Base-by-base conservation (phyloP, 202 grass and related monocot genomes). In the Saccharum hybrid region DNA sequence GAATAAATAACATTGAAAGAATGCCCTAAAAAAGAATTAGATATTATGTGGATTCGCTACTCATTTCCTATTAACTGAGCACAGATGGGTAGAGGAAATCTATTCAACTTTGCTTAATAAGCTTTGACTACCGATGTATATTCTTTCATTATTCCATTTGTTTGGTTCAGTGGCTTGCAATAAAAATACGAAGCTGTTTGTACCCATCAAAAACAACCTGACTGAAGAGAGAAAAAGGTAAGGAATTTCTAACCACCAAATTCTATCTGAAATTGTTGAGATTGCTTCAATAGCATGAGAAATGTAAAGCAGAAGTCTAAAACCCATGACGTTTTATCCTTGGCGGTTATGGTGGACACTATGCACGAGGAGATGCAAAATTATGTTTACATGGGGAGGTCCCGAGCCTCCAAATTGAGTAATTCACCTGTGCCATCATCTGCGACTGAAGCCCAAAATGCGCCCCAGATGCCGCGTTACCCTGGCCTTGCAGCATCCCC, bases 371-470 rank as follows among this genome's bases (percentile, higher is more conserved):
- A 59, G 13, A 26, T 54, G 61, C 2, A 10, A 18, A 78, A 81
- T 63, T 71, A 18, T 26, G 65, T 57, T 80, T 7, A 86, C 18
- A 43, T 62, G 46, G 14, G 4, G 30, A n/a, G 26, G 19, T 68
- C 18, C 36, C 1, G 0, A 77, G 66, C 21, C 40, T 56, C 39
- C 8, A 42, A 68, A 66, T 83, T 85, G 22, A 94, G 91, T 79
- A 72, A 67, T 81, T 87, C 63, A 98, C 96, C 93, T 99, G 93
- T 45, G 51, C 45, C 46, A 99, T 90, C 87, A 99, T 94, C 81
- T 94, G 96, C 61, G 91, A 84, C 62, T 89, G 93, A 19, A 99
- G 69, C 19, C 91, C 93, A 12, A 84, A 96, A 80, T 96, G 96
- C 1, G 93, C 81, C 1, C 84, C 83, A 74, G 83, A 74, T 26